These are phyloP conservation scores for Yamadazyma trypodendri DNA, from an alignment of 1,139 yeast species.

Conservation along the genomic window DNA sequence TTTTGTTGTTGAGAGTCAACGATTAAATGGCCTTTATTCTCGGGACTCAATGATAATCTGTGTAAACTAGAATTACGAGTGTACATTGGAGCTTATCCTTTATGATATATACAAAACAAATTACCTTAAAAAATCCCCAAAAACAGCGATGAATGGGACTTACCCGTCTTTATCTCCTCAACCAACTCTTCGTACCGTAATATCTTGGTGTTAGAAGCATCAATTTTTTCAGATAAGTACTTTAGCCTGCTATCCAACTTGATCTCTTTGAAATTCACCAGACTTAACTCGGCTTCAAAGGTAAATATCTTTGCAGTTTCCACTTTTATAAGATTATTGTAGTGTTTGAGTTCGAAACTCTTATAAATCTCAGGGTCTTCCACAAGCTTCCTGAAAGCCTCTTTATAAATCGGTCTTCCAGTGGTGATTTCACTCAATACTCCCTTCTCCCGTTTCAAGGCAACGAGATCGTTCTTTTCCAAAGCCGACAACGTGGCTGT, in stretches of 20 bases:
- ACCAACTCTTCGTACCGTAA: conserved; percentile 36
- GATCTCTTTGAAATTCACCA: conserved; percentile 42
- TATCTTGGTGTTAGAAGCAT: conserved; percentile 51
- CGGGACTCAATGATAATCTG: not conserved
- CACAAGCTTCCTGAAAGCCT: conserved; percentile 72
- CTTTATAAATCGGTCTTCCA: conserved; percentile 81
- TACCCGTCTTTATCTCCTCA: conserved; percentile 17
- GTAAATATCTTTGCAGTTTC: conserved; percentile 65
- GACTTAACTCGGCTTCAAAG: conserved; percentile 70
- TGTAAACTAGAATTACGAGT: too few relatives aligned
- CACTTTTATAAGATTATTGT: conserved; percentile 50
- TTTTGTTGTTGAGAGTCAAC: too few relatives aligned
- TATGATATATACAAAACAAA: conserved; percentile 4
- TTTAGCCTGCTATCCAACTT: conserved; percentile 59
- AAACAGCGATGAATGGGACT: conserved; percentile 8
- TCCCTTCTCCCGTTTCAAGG: conserved; percentile 72
- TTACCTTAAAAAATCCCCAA: conserved; percentile 13
- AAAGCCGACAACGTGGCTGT: conserved; percentile 58
- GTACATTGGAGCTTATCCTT: not conserved
- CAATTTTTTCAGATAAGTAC: conserved; percentile 66
- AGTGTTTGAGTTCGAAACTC: conserved; percentile 62
- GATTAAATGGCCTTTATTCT: too few relatives aligned
- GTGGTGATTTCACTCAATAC: conserved; percentile 64
- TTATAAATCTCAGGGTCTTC: conserved; percentile 56
- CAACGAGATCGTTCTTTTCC: conserved; percentile 76